A percentile compares a stretch with the other conserved stretches of the same genome.
phyloP scores from a whole-genome alignment of 345 rosid genomes.

The Populus euphratica region DNA sequence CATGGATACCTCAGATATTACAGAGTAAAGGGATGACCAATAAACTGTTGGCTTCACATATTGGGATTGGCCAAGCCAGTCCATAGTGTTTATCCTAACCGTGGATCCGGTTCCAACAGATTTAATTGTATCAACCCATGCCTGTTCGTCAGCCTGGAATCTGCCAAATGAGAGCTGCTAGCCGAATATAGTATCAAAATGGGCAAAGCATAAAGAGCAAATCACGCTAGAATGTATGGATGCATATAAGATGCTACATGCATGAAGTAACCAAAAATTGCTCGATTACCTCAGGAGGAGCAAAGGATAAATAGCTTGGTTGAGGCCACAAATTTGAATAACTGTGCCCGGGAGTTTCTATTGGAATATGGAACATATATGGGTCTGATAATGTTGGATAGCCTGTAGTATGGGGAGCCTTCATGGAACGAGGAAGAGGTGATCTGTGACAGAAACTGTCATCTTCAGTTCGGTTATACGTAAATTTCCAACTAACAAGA shows the following conservation, averaged over 20 bases:
- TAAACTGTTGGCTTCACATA: constrained; percentile 47
- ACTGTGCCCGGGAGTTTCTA: constrained; percentile 42
- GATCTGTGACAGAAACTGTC: constrained; percentile 38
- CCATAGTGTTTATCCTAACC: constrained; percentile 78
- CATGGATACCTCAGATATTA: constrained; percentile 62
- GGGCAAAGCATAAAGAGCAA: not conserved
- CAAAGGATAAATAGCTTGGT: constrained; percentile 67
- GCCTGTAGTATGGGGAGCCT: constrained; percentile 54
- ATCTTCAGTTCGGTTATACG: not conserved
- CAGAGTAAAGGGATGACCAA: constrained; percentile 76
- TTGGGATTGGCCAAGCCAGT: constrained; percentile 95
- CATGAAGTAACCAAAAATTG: too few relatives aligned
- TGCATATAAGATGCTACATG: too few relatives aligned
- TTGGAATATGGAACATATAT: constrained; percentile 33
- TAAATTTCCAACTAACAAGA: not conserved
- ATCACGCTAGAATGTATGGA: too few relatives aligned
- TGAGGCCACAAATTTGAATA: constrained; percentile 33
- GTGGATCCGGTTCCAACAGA: constrained; percentile 58
- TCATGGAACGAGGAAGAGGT: constrained; percentile 55
- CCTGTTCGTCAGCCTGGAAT: constrained; percentile 74
- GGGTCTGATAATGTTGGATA: constrained; percentile 70
- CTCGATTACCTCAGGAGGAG: constrained; percentile 78
- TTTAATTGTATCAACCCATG: constrained; percentile 77
- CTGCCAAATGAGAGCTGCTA: constrained; percentile 67
- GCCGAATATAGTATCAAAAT: constrained; percentile 20